Evolutionary conservation across 345 rosid species (phyloP), one percentile per base, ranked within the genome.

Genomic region (Eutrema heterophyllum): DNA sequence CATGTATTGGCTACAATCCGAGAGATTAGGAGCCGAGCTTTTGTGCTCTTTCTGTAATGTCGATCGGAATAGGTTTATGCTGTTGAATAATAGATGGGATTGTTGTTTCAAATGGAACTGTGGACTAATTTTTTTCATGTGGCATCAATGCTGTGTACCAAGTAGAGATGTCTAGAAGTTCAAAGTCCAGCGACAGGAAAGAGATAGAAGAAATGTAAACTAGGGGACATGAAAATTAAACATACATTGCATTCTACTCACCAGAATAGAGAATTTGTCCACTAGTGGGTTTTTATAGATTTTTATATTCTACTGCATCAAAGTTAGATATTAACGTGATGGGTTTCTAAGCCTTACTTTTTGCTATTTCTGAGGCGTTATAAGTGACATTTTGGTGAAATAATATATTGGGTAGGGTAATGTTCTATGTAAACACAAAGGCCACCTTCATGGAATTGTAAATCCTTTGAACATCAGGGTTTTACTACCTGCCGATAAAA

Each of bases 221-320:
- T n/a, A 74, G 9, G 15, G 26, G 51, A 66, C 35, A 21, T 7
- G 11, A 8, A 12, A 16, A 1, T 46, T 11, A 30, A 50, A 62
- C 52, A 65, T 69, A 54, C 65, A 54, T 54, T 54, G 35, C 51
- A 18, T 13, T 36, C 18, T 46, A n/a, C 8, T 69, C 44, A 63
- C 35, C 11, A 43, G 29, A 44, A 9, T 54, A 1, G 44, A 62
- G 51, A 35, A 6, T 69, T 68, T 54, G 57, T 68, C 51, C 64
- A 53, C 58, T 68, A 8, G 64, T 68, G 69, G 40, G 32, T 1
- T 27, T 75, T 68, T 24, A 3, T 26, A 7, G 9, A 0, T 1
- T 40, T 50, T 35, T 45, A 56, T 74, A 46, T 67, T 67, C 61
- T 40, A 51, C 33, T 71, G 43, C 59, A 49, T 71, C 61, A 6